Conservation (phyloP, 345 rosid genomes). For the Physaria fendleri region DNA sequence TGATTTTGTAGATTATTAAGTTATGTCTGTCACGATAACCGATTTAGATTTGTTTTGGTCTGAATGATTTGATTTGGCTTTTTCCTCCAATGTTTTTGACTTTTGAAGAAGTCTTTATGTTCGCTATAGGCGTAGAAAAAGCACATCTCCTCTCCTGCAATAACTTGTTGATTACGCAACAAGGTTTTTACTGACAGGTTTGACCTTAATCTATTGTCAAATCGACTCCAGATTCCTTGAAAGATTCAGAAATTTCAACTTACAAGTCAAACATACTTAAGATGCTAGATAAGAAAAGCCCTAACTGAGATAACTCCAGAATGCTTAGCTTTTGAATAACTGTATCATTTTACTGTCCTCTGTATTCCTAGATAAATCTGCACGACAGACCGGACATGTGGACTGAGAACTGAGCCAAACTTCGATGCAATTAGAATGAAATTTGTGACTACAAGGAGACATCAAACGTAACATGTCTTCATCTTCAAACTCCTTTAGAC, state of each 20-base stretch:
- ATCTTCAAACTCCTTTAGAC: no score
- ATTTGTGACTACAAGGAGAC: conserved; percentile 68
- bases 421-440: conserved; percentile 61
- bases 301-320: conserved; percentile 7
- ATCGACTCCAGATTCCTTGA: conserved; percentile 47
- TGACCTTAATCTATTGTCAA: conserved; percentile 43
- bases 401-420: conserved; percentile 53
- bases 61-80: background rate
- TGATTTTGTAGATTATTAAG: background rate
- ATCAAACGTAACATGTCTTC: conserved; percentile 59
- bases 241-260: conserved; percentile 48
- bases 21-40: conserved; percentile 11
- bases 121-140: background rate
- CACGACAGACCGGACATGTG: conserved; percentile 79
- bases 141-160: no score
- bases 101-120: no score
- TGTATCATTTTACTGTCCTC: background rate
- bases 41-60: conserved; percentile 1
- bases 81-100: conserved; percentile 22
- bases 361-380: conserved; percentile 24
- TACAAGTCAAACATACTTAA: conserved; percentile 54
- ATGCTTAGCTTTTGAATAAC: background rate
- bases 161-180: no score
- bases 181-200: no score
- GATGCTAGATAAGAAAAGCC: conserved; percentile 55